Evolutionary conservation across 768 basidiomycete species (phyloP).

Genomic region (Steccherinum ochraceum): DNA sequence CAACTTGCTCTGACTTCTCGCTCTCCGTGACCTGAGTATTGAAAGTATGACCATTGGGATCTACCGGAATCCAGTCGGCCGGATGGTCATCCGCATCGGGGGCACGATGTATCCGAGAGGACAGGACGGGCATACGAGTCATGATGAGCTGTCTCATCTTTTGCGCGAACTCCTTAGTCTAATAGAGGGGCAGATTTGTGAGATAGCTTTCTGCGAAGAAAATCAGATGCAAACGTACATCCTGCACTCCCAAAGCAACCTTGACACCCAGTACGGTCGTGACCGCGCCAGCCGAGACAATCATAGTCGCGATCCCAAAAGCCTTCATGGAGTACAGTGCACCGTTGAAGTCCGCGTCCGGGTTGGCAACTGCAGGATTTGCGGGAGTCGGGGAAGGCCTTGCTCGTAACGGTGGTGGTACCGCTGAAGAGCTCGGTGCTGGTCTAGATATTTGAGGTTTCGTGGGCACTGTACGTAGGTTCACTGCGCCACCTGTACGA

Average conservation of each 20-base stretch:
- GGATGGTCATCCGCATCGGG: constrained; percentile 22
- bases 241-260: constrained; percentile 43
- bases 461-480: no score
- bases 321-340: constrained; percentile 56
- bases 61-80: constrained; percentile 1
- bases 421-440: no score
- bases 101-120: constrained; percentile 45
- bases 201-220: constrained; percentile 6
- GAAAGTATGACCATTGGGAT: not conserved
- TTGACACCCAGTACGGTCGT: constrained; percentile 44
- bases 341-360: constrained; percentile 37
- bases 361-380: not conserved
- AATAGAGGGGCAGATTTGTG: not conserved
- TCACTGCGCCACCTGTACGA: not conserved
- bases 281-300: constrained; percentile 45
- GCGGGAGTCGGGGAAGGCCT: constrained; percentile 4
- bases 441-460: no score
- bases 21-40: not conserved
- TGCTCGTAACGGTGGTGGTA: not conserved
- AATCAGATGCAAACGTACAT: constrained; percentile 35
- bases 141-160: constrained; percentile 47
- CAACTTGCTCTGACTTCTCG: constrained; percentile 3
- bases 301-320: constrained; percentile 55
- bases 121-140: constrained; percentile 41
- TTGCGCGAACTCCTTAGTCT: constrained; percentile 52